Evolutionary conservation across 352 stramenopile genomes (phyloP).

Genomic region (Phytophthora pistaciae): DNA sequence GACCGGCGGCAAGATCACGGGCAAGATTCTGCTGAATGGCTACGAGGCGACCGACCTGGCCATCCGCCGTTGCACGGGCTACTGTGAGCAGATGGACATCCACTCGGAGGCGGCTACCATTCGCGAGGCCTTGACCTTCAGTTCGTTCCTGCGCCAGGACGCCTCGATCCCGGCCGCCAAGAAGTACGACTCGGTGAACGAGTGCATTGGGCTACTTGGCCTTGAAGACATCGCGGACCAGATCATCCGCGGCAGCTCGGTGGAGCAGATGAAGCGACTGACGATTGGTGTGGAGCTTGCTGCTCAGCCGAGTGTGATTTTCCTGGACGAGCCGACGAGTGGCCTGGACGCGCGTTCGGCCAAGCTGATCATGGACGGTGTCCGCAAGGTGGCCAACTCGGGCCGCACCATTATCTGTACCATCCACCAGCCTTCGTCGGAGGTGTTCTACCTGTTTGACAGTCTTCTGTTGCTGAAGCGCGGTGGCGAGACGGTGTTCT

Average conservation of each 20-base stretch:
- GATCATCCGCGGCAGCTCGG: constrained; percentile 36
- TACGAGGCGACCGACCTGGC: constrained; percentile 50
- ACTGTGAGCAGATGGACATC: constrained; percentile 89
- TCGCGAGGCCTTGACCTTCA: constrained; percentile 87
- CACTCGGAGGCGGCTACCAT: constrained; percentile 69
- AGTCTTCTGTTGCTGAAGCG: background rate
- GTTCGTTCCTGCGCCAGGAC: constrained; percentile 67
- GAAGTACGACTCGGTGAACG: constrained; percentile 35
- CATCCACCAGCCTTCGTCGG: constrained; percentile 58
- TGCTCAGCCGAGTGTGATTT: constrained; percentile 30
- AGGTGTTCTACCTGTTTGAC: background rate
- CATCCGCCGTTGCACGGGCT: constrained; percentile 56
- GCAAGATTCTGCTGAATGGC: constrained; percentile 38
- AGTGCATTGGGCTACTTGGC: constrained; percentile 30
- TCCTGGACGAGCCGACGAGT: constrained; percentile 19
- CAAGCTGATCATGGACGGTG: constrained; percentile 15
- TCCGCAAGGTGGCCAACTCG: constrained; percentile 14
- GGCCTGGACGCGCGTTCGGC: constrained; percentile 12
- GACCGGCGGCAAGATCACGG: background rate
- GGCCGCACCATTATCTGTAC: constrained; percentile 68
- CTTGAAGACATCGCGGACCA: constrained; percentile 40
- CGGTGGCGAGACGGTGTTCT: background rate
- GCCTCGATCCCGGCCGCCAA: constrained; percentile 26
- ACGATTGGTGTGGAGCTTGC: constrained; percentile 82
- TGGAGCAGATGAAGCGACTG: constrained; percentile 32